Percentiles rank a stretch among this genome's conserved stretches.
Evolutionary conservation across 495 filamentous ascomycete species (phyloP).

Genomic region (Elaphomyces granulatus): DNA sequence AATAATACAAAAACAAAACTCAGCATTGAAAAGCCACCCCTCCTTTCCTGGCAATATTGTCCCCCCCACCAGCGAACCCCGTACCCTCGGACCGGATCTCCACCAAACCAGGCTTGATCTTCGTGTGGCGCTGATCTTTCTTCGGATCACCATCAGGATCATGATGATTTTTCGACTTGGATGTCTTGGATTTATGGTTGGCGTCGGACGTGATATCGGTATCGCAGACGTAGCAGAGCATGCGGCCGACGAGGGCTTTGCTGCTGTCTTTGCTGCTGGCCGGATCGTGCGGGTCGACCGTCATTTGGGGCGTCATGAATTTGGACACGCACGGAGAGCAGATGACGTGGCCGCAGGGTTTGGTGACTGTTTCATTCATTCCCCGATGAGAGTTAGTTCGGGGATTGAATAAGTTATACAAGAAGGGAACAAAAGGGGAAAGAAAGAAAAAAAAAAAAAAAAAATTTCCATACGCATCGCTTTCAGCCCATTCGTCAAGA

Average conservation of each 20-base stretch:
- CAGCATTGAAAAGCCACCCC: slow-evolving; percentile 80
- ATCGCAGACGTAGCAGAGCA: slow-evolving; percentile 83
- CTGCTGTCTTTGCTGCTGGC: slow-evolving; percentile 35
- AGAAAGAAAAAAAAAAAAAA: not conserved
- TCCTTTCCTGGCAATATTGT: slow-evolving; percentile 63
- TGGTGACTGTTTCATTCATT: slow-evolving; percentile 40
- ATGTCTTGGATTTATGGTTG: slow-evolving; percentile 9
- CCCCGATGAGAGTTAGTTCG: too few relatives aligned
- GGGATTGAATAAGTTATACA: too few relatives aligned
- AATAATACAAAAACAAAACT: too few relatives aligned
- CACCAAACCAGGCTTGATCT: slow-evolving; percentile 62
- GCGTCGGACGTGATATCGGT: slow-evolving; percentile 43
- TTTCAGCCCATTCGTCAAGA: slow-evolving; percentile 64
- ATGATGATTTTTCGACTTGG: slow-evolving; percentile 29
- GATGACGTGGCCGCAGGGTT: slow-evolving; percentile 87
- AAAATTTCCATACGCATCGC: slow-evolving; percentile 44
- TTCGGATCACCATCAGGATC: too few relatives aligned
- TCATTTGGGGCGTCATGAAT: slow-evolving; percentile 57
- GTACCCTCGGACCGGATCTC: slow-evolving; percentile 81
- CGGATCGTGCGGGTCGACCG: slow-evolving; percentile 53
- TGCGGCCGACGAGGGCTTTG: slow-evolving; percentile 25
- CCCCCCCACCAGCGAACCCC: slow-evolving; percentile 77
- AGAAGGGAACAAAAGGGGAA: slow-evolving; percentile 2
- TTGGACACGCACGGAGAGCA: slow-evolving; percentile 79
- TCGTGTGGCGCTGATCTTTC: slow-evolving; percentile 31